Base-by-base conservation (phyloP, 805 yeast species). In the Kluyveromyces nonfermentans region DNA sequence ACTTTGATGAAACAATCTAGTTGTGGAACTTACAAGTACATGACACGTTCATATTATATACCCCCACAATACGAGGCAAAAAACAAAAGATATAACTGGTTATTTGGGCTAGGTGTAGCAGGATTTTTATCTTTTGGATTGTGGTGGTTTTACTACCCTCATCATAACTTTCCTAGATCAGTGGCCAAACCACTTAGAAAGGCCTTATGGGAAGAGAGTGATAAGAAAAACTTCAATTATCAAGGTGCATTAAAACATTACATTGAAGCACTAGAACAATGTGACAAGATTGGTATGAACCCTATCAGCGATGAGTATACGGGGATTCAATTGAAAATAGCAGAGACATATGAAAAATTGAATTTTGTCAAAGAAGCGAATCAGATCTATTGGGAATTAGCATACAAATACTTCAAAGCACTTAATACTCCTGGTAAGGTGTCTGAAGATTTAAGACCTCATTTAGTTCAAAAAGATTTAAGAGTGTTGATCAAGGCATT, bases 241-340 rank as follows among this genome's bases (percentile, higher is more conserved):
- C 69, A 73, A 42, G 67, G 76, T 47, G 95, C 97, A 0, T 67
- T 87, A 46, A 73, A 74, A 46, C 70, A 73, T 52, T 90, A 89
- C 62, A 72, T 85, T 36, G 81, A 82, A 50, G 95, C 95, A 0
- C 64, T 88, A 21, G 70, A 77, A 22, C 72, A 75, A 48, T 81
- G 87, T 33, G 73, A 78, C 32, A 66, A 71, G 21, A 63, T 77
- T 37, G 71, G 70, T 0, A 59, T 86, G 65, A 74, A 77, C 48
- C 73, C 73, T 9, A 53, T 83, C 28, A 70, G 78, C 45, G 93
- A 86, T 55, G 90, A 85, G 55, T 89, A 85, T 60, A 89, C 97
- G 0, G 96, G 97, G 0, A 77, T 90, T 42, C 95, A 89, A 56
- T 69, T 90, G 60, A 86, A 89, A 55, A 68, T 86, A 31, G 95